Conservation (phyloP, 1,284 basidiomycete species). For the Ganoderma sp. region DNA sequence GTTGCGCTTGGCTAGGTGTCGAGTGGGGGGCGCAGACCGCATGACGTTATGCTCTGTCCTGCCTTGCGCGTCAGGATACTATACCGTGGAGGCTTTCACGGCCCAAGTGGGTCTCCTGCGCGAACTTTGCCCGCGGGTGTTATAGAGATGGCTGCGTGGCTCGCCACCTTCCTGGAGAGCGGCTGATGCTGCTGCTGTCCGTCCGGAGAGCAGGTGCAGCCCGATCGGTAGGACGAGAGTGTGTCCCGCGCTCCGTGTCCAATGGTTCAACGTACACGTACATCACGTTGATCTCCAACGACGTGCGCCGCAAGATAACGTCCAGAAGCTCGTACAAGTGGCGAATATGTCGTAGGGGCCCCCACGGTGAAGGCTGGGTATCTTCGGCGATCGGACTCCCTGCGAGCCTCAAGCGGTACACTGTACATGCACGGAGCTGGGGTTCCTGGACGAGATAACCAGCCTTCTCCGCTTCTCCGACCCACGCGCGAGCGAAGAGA, state of each 20-base stretch:
- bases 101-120: neutral
- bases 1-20: neutral
- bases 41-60: neutral
- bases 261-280: neutral
- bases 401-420: neutral
- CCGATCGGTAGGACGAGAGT: neutral
- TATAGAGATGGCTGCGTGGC: neutral
- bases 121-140: conserved; percentile 2
- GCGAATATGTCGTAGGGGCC: neutral
- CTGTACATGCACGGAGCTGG: neutral
- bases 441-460: neutral
- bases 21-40: neutral
- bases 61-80: neutral
- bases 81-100: neutral
- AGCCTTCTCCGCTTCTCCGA: neutral
- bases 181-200: neutral
- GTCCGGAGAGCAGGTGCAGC: neutral
- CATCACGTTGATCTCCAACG: neutral
- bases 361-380: neutral
- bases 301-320: neutral
- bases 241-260: neutral
- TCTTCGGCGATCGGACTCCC: neutral
- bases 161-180: neutral
- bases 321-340: neutral
- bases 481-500: neutral